Evolutionary conservation across 768 basidiomycete genomes (phyloP).

Genomic region (Rickenella mellea): DNA sequence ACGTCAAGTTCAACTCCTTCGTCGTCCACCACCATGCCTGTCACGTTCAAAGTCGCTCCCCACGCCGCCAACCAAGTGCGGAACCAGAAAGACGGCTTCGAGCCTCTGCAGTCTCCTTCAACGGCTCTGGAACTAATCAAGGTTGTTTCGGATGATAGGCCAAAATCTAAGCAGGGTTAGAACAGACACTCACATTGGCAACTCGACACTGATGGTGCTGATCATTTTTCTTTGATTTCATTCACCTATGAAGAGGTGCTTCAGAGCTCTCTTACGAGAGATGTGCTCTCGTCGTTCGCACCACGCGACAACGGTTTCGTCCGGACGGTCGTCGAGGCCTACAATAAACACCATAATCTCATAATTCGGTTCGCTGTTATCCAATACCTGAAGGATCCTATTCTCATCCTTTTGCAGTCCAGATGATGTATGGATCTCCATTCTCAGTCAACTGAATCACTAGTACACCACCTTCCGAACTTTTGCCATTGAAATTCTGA

Average conservation of each 20-base stretch:
- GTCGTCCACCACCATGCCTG: too few relatives aligned
- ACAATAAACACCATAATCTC: conserved; percentile 27
- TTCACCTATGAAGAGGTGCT: too few relatives aligned
- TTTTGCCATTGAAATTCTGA: background rate
- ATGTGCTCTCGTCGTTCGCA: background rate
- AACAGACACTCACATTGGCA: background rate
- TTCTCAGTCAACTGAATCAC: conserved; percentile 27
- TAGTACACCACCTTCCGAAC: conserved; percentile 5
- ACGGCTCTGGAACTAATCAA: background rate
- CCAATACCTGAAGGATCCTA: background rate
- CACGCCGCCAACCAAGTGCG: background rate
- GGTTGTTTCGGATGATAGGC: background rate
- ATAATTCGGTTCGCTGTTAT: conserved; percentile 20
- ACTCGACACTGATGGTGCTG: background rate
- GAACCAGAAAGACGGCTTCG: background rate
- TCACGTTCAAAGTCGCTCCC: background rate
- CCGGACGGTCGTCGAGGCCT: conserved; percentile 20
- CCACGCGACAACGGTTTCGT: conserved; percentile 23
- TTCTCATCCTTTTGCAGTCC: conserved; percentile 14
- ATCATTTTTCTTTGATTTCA: too few relatives aligned
- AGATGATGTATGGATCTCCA: conserved; percentile 41
- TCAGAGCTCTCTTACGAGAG: conserved; percentile 16
- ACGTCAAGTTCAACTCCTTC: too few relatives aligned
- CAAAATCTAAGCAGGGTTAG: background rate
- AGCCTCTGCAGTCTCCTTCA: background rate